These are phyloP conservation scores for Rhypophila decipiens DNA, from an alignment of 495 filamentous ascomycete species.

Conservation along the genomic window DNA sequence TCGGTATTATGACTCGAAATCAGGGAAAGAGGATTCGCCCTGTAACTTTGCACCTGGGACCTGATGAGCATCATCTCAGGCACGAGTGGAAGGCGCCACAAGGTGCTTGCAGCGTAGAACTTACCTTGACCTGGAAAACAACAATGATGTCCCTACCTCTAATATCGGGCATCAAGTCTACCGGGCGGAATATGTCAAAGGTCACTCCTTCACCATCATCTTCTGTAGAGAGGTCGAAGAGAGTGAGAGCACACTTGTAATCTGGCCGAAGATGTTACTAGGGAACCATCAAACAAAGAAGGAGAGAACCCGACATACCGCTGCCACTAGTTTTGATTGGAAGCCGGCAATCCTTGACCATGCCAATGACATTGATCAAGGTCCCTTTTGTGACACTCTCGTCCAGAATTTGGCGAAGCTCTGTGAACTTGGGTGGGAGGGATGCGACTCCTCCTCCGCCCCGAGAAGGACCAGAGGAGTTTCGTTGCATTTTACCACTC, in stretches of 20 bases:
- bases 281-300: too few relatives aligned
- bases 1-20: conserved; percentile 28
- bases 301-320: conserved; percentile 20
- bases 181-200: conserved; percentile 38
- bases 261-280: conserved; percentile 27
- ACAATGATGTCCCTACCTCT: conserved; percentile 36
- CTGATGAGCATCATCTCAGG: not conserved
- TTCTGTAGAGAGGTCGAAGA: conserved; percentile 36
- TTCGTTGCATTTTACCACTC: too few relatives aligned
- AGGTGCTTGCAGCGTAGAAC: not conserved
- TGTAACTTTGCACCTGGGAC: conserved; percentile 13
- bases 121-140: conserved; percentile 32
- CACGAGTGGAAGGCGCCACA: not conserved
- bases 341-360: conserved; percentile 42
- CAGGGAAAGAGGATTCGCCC: conserved; percentile 24
- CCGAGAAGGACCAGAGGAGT: too few relatives aligned
- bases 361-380: conserved; percentile 42
- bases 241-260: conserved; percentile 30
- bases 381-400: conserved; percentile 12
- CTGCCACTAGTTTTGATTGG: conserved; percentile 33
- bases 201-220: conserved; percentile 20
- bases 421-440: conserved; percentile 26
- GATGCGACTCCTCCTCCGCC: too few relatives aligned
- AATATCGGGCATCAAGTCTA: conserved; percentile 33
- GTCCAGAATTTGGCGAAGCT: conserved; percentile 27